Percentiles rank a stretch among this genome's conserved stretches.
These are phyloP conservation scores for Xanthoconium stramineum DNA, from an alignment of 768 basidiomycete genomes.

Conservation along the genomic window DNA sequence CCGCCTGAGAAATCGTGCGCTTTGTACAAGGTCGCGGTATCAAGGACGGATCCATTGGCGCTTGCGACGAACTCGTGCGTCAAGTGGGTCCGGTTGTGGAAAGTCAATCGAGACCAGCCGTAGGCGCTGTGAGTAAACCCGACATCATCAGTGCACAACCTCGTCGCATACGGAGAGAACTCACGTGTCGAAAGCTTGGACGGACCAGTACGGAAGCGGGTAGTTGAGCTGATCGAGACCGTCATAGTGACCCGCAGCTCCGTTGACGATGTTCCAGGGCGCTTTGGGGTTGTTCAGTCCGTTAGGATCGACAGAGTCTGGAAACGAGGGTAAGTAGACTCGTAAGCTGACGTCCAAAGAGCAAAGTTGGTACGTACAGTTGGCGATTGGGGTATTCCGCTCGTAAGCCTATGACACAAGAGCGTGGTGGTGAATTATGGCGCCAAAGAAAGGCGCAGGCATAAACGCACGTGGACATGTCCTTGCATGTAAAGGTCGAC, in stretches of 20 bases:
- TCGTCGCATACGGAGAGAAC: neutral
- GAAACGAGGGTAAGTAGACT: too few species aligned
- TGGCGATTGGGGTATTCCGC: slow-evolving; percentile 27
- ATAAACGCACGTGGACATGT: slow-evolving; percentile 21
- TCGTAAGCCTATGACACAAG: slow-evolving; percentile 16
- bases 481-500: slow-evolving; percentile 31
- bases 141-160: neutral
- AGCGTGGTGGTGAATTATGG: neutral
- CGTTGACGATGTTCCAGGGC: slow-evolving; percentile 29
- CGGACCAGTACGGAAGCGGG: slow-evolving; percentile 5
- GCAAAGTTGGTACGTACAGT: slow-evolving; percentile 11
- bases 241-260: slow-evolving; percentile 27
- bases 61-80: slow-evolving; percentile 30
- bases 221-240: slow-evolving; percentile 17
- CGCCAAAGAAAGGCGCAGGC: neutral
- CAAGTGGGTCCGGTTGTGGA: slow-evolving; percentile 29
- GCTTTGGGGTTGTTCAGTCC: slow-evolving; percentile 24
- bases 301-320: slow-evolving; percentile 20
- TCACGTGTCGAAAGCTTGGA: slow-evolving; percentile 10
- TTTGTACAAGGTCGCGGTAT: slow-evolving; percentile 25
- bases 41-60: slow-evolving; percentile 25
- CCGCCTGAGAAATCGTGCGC: slow-evolving; percentile 13
- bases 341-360: too few species aligned
- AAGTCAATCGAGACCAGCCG: slow-evolving; percentile 30
- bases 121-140: slow-evolving; percentile 9